These are phyloP conservation scores for Perkinsus olseni DNA, from an alignment of 169 alveolate species.

Conservation along the genomic window DNA sequence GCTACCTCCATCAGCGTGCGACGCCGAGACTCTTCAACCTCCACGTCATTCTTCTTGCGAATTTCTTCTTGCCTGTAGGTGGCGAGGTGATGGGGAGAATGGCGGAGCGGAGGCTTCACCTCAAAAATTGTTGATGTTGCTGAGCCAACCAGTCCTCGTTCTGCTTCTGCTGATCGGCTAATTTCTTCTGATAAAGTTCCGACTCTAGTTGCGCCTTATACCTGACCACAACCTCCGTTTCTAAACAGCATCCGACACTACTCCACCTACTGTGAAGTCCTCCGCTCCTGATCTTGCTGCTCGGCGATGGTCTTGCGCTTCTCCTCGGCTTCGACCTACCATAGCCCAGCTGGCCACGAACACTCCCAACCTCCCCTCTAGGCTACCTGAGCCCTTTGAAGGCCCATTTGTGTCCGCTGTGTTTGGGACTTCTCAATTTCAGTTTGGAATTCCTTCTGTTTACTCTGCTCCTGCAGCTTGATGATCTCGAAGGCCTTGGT, in stretches of 20 bases:
- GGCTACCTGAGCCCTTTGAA: neutral
- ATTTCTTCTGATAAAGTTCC: slow-evolving; percentile 50
- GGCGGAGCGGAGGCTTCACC: slow-evolving; percentile 12
- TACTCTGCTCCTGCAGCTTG: slow-evolving; percentile 86
- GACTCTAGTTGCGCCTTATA: slow-evolving; percentile 76
- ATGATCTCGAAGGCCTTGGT: slow-evolving; percentile 88
- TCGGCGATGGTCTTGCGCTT: slow-evolving; percentile 75
- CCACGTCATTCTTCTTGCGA: slow-evolving; percentile 59
- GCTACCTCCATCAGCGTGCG: slow-evolving; percentile 28
- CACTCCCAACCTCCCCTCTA: neutral
- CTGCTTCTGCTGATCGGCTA: slow-evolving; percentile 81
- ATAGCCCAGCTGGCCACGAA: slow-evolving; percentile 33
- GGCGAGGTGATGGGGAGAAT: neutral
- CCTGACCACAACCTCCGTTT: neutral
- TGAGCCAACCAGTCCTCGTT: slow-evolving; percentile 81
- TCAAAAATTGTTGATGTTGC: slow-evolving; percentile 79
- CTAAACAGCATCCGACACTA: neutral
- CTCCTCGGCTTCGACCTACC: slow-evolving; percentile 77
- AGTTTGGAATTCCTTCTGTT: slow-evolving; percentile 82
- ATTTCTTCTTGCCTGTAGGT: slow-evolving; percentile 60
- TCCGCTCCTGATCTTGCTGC: slow-evolving; percentile 84
- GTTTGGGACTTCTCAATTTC: slow-evolving; percentile 64
- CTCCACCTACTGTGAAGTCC: slow-evolving; percentile 68
- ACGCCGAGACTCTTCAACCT: slow-evolving; percentile 41
- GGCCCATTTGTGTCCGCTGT: slow-evolving; percentile 27